phyloP scores from a whole-genome alignment of 208 protist species.

The Trypanosoma congolense region DNA sequence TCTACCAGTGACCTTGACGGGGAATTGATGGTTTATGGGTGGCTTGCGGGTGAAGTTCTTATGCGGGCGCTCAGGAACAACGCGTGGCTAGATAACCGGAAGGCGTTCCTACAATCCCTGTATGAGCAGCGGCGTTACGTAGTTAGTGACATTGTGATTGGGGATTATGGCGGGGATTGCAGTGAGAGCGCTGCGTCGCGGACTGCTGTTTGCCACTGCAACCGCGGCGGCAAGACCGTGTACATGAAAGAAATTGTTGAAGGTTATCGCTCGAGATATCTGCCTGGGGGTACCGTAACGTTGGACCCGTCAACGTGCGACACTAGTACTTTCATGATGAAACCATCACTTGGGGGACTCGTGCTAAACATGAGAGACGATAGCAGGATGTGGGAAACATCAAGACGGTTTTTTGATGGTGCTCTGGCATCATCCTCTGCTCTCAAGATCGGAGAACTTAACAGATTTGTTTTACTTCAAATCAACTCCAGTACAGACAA shows the following conservation, averaged over 20 bases:
- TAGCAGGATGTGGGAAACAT: neutral
- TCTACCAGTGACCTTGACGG: slow-evolving; percentile 4
- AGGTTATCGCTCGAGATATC: slow-evolving; percentile 1
- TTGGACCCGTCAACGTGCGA: neutral
- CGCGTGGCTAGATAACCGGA: slow-evolving; percentile 8
- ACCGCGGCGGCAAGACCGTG: slow-evolving; percentile 26
- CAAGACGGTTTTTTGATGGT: neutral
- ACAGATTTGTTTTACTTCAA: neutral
- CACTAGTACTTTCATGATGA: neutral
- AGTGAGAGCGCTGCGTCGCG: neutral
- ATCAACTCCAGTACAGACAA: neutral
- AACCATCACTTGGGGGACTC: neutral
- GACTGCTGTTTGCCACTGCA: slow-evolving; percentile 40
- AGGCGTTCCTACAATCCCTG: slow-evolving; percentile 12
- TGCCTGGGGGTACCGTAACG: neutral
- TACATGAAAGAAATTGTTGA: slow-evolving; percentile 18
- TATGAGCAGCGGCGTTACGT: slow-evolving; percentile 7
- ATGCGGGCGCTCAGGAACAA: neutral
- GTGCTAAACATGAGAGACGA: neutral
- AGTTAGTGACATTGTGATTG: slow-evolving; percentile 1
- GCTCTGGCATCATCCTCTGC: neutral
- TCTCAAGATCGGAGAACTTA: neutral
- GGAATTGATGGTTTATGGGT: slow-evolving; percentile 1
- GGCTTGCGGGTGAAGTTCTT: slow-evolving; percentile 3
- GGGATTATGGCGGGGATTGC: slow-evolving; percentile 7